phyloP scores from a whole-genome alignment of 176 grass and related monocot genomes.

The Triticum monococcum region DNA sequence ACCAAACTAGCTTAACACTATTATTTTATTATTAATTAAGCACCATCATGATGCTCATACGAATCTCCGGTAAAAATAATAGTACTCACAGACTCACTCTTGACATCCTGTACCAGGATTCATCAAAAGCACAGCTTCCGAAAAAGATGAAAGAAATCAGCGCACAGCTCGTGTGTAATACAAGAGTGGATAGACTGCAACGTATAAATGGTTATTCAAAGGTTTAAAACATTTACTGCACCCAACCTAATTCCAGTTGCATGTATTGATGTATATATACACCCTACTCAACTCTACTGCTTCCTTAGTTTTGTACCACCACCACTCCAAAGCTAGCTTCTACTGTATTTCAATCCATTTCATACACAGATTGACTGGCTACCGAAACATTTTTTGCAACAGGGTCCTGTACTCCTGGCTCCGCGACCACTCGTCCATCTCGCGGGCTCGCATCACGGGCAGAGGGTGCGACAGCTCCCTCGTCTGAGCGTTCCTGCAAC shows the following conservation, averaged over 20 bases:
- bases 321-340: not conserved
- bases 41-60: too few relatives aligned
- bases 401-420: slow-evolving; percentile 60
- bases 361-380: not conserved
- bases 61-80: too few relatives aligned
- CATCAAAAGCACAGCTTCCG: not conserved
- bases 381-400: slow-evolving; percentile 35
- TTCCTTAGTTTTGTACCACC: not conserved
- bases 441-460: slow-evolving; percentile 77
- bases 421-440: slow-evolving; percentile 92
- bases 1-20: too few relatives aligned
- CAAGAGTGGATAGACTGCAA: not conserved
- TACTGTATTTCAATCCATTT: not conserved
- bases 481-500: slow-evolving; percentile 74
- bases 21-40: too few relatives aligned
- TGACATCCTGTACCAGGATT: not conserved
- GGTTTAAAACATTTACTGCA: not conserved
- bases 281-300: not conserved
- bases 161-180: not conserved
- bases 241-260: not conserved
- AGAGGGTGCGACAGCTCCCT: slow-evolving; percentile 86
- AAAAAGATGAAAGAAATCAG: too few relatives aligned
- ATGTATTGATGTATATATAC: too few relatives aligned
- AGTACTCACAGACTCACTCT: not conserved
- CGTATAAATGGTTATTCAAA: not conserved